Evolutionary conservation across 2,329 filamentous ascomycete genomes (phyloP).

Genomic region (Colletotrichum tofieldiae): DNA sequence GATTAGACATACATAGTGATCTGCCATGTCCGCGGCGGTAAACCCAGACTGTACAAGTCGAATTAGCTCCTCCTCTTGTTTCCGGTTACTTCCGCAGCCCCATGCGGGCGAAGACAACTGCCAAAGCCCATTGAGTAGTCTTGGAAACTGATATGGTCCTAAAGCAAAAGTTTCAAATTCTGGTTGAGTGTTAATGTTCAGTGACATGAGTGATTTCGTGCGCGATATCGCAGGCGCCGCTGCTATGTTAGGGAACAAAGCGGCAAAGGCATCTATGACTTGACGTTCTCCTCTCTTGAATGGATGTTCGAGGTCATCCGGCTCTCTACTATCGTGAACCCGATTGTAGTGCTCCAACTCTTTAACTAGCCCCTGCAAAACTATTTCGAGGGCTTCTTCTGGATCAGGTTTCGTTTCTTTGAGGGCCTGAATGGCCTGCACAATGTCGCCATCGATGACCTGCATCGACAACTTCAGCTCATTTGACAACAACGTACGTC

Average conservation of each 20-base stretch:
- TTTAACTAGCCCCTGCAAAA: slow-evolving; percentile 45
- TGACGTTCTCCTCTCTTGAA: slow-evolving; percentile 50
- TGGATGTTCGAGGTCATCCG: neutral
- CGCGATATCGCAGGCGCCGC: neutral
- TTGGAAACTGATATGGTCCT: slow-evolving; percentile 45
- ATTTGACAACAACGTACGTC: neutral
- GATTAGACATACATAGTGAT: slow-evolving; percentile 51
- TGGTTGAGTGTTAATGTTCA: neutral
- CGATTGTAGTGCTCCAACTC: slow-evolving; percentile 8
- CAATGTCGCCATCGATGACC: slow-evolving; percentile 53
- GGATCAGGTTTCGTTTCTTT: slow-evolving; percentile 50
- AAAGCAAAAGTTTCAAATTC: slow-evolving; percentile 47
- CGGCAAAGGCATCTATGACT: slow-evolving; percentile 48
- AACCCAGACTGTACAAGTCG: slow-evolving; percentile 48
- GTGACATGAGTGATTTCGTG: slow-evolving; percentile 10
- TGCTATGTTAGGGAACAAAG: slow-evolving; percentile 47
- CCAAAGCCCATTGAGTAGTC: slow-evolving; percentile 52
- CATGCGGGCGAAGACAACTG: slow-evolving; percentile 52
- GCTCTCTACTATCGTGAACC: neutral
- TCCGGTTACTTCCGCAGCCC: slow-evolving; percentile 45
- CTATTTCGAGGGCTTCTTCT: slow-evolving; percentile 43
- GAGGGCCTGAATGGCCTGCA: slow-evolving; percentile 56
- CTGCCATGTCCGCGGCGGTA: slow-evolving; percentile 53
- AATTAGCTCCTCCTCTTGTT: slow-evolving; percentile 48
- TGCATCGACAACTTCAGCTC: slow-evolving; percentile 46